A percentile compares a stretch with the other conserved stretches of the same genome.
Evolutionary conservation across 108 stramenopile genomes (phyloP).

Genomic region (Nannochloropsis gaditana): DNA sequence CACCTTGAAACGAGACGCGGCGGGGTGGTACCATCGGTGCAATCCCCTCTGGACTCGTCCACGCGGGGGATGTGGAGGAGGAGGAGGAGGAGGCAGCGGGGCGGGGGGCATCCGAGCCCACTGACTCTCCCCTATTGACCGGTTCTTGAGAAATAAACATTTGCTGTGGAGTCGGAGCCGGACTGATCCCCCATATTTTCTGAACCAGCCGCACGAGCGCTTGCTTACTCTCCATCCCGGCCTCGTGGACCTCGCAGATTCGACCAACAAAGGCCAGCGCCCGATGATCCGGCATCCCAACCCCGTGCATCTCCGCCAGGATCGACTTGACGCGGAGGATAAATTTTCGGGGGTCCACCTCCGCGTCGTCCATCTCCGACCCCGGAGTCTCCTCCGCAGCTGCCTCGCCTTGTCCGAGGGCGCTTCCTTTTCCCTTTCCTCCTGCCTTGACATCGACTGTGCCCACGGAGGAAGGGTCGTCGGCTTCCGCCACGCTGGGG

Average conservation of each 20-base stretch:
- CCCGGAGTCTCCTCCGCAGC: too few species aligned
- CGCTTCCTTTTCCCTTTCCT: too few species aligned
- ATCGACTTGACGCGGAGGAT: not conserved
- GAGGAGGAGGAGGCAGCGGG: too few species aligned
- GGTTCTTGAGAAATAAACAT: not conserved
- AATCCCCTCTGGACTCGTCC: too few species aligned
- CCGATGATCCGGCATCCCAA: not conserved
- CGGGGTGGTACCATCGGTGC: not conserved
- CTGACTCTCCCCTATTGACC: too few species aligned
- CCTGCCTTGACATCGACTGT: too few species aligned
- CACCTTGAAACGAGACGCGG: not conserved
- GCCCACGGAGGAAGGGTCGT: too few species aligned
- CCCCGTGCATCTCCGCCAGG: slow-evolving; percentile 19
- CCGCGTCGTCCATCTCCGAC: not conserved
- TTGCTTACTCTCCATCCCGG: not conserved
- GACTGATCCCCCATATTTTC: not conserved
- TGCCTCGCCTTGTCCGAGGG: too few species aligned
- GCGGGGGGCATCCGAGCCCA: too few species aligned
- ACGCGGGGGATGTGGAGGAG: too few species aligned
- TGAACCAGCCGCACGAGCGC: not conserved
- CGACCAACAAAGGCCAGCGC: not conserved
- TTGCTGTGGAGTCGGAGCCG: not conserved
- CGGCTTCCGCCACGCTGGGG: not conserved
- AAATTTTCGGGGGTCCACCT: not conserved
- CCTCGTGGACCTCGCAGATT: not conserved